These are phyloP conservation scores for Rhodamnia rubescens DNA, from an alignment of 345 rosid genomes.

Conservation along the genomic window DNA sequence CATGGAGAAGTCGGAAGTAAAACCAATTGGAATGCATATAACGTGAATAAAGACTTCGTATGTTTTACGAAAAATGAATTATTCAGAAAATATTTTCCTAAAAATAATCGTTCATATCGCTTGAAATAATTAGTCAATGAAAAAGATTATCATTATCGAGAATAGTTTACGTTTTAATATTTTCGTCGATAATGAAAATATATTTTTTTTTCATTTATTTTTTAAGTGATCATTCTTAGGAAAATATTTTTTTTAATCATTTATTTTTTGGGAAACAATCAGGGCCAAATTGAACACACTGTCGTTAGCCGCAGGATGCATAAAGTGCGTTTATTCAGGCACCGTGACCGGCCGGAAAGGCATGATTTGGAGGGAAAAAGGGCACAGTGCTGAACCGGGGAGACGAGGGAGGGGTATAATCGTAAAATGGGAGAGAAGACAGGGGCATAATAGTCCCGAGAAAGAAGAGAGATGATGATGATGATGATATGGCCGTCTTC, in stretches of 20 bases:
- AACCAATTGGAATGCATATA: not conserved
- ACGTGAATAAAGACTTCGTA: rapidly evolving
- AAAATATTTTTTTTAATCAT: too few relatives aligned
- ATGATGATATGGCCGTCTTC: not conserved
- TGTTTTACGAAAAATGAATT: too few relatives aligned
- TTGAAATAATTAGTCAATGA: too few relatives aligned
- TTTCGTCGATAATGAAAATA: too few relatives aligned
- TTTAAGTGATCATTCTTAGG: too few relatives aligned
- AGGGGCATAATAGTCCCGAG: not conserved
- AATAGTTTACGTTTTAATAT: too few relatives aligned
- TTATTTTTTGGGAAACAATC: too few relatives aligned
- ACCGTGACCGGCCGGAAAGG: not conserved
- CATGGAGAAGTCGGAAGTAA: not conserved
- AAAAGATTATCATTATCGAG: too few relatives aligned
- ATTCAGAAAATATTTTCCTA: too few relatives aligned
- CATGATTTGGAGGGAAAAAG: not conserved
- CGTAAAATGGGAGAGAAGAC: not conserved
- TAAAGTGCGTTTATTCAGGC: not conserved
- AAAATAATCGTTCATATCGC: too few relatives aligned
- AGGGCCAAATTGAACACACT: not conserved
- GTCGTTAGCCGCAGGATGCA: rapidly evolving
- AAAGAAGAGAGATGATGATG: not conserved
- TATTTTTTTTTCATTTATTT: too few relatives aligned
- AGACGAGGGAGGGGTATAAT: not conserved
- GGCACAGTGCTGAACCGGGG: too few relatives aligned